These are phyloP conservation scores for Sporothrix euskadiensis DNA, from an alignment of 2,329 filamentous ascomycete species.

Conservation along the genomic window DNA sequence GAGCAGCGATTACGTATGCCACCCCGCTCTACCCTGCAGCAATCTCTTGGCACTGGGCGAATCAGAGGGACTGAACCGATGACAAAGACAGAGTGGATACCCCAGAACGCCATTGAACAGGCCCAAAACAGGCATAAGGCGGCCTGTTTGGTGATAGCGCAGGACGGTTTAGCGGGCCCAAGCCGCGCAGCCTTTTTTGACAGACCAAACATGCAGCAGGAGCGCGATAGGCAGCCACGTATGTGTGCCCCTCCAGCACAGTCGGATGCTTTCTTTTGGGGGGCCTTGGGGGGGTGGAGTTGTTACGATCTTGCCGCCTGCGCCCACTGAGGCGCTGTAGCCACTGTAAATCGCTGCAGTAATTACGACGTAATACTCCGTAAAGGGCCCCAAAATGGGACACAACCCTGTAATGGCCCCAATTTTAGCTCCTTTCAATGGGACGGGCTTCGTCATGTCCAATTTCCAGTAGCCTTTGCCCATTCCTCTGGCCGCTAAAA, in stretches of 20 bases:
- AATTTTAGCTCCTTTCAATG: background rate
- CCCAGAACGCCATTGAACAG: background rate
- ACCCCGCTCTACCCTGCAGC: background rate
- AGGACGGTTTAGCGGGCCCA: background rate
- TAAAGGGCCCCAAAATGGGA: too few species aligned
- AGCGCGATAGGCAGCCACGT: background rate
- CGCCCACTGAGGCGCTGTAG: background rate
- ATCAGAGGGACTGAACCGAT: background rate
- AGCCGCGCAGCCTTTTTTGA: constrained; percentile 4
- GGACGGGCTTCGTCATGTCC: constrained; percentile 15
- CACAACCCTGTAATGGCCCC: background rate
- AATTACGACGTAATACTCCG: too few species aligned
- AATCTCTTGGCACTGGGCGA: constrained; percentile 22
- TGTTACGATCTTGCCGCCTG: background rate
- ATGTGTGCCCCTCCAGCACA: background rate
- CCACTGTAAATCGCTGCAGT: background rate
- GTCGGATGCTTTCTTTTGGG: background rate
- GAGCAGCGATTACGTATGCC: constrained; percentile 29
- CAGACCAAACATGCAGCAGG: background rate
- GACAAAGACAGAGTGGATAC: background rate
- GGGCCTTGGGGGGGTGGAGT: background rate
- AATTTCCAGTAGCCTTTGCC: constrained; percentile 6
- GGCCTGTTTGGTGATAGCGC: background rate
- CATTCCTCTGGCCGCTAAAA: background rate
- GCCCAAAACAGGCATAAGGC: background rate